These are phyloP conservation scores for Galerina sulciceps DNA, from an alignment of 768 basidiomycete genomes.

Conservation along the genomic window DNA sequence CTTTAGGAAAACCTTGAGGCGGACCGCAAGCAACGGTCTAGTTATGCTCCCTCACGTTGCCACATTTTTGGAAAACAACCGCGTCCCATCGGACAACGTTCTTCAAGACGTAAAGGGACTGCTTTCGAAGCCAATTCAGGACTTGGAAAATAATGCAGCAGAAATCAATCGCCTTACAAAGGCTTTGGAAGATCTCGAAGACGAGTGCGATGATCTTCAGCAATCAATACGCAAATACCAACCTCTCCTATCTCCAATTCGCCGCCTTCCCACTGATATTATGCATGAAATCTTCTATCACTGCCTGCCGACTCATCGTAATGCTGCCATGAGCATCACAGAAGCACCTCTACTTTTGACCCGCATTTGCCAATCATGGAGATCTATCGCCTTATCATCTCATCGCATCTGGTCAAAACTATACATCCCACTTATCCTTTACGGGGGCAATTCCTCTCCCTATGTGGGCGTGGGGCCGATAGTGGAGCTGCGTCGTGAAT, in stretches of 20 bases:
- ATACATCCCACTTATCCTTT: background rate
- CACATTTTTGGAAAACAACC: background rate
- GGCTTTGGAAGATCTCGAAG: background rate
- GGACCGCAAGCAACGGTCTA: no score
- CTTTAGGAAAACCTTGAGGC: no score
- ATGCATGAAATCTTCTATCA: background rate
- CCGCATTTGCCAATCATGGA: background rate
- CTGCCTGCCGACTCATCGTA: background rate
- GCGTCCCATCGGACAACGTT: background rate
- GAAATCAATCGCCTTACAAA: background rate
- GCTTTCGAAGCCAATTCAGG: background rate
- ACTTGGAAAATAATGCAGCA: background rate
- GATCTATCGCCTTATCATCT: background rate
- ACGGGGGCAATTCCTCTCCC: background rate
- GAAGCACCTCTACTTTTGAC: background rate
- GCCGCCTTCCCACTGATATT: background rate
- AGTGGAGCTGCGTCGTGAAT: background rate
- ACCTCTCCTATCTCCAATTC: background rate
- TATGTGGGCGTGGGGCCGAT: background rate
- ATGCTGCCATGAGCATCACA: background rate
- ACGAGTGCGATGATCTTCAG: background rate
- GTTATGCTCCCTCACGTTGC: no score
- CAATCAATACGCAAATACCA: background rate
- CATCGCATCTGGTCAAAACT: conserved; percentile 6
- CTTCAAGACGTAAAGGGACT: background rate